These are phyloP conservation scores for Ceriops tagal DNA, from an alignment of 345 rosid species.

Conservation along the genomic window DNA sequence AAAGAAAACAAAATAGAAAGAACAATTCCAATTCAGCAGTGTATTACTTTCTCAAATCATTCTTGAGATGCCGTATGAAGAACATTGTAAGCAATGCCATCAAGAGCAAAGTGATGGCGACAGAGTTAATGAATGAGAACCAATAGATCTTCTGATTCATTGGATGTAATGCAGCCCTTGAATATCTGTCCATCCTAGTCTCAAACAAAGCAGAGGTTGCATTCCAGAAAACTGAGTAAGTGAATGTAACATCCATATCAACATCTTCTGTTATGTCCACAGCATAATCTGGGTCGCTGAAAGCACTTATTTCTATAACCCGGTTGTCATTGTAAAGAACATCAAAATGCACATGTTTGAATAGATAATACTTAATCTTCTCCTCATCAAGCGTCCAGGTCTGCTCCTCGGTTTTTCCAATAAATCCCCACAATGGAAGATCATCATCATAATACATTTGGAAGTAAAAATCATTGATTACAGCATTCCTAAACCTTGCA, in stretches of 20 bases:
- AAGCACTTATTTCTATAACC: constrained; percentile 52
- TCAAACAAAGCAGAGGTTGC: constrained; percentile 42
- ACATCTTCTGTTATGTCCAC: constrained; percentile 64
- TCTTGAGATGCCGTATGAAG: constrained; percentile 60
- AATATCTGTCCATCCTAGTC: constrained; percentile 64
- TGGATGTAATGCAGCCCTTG: constrained; percentile 47
- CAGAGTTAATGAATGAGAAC: constrained; percentile 66
- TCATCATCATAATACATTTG: constrained; percentile 85
- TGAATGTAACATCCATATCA: constrained; percentile 58
- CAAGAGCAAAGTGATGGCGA: constrained; percentile 45
- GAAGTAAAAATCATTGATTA: constrained; percentile 68
- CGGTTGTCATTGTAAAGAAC: constrained; percentile 53
- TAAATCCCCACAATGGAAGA: constrained; percentile 88
- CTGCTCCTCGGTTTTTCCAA: constrained; percentile 67
- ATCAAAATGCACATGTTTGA: constrained; percentile 63
- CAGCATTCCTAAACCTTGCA: constrained; percentile 48
- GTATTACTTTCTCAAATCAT: constrained; percentile 59
- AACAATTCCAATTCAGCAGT: constrained; percentile 4
- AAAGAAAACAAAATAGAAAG: not conserved
- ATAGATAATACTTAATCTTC: constrained; percentile 49
- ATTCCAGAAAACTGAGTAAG: constrained; percentile 78
- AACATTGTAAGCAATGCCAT: constrained; percentile 54
- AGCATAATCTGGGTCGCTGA: constrained; percentile 56
- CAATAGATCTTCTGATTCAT: constrained; percentile 55
- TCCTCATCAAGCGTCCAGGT: constrained; percentile 29